Evolutionary conservation across 2,329 filamentous ascomycete genomes (phyloP), one percentile per base, ranked within the genome.

Genomic region (Sporothrix inflata): DNA sequence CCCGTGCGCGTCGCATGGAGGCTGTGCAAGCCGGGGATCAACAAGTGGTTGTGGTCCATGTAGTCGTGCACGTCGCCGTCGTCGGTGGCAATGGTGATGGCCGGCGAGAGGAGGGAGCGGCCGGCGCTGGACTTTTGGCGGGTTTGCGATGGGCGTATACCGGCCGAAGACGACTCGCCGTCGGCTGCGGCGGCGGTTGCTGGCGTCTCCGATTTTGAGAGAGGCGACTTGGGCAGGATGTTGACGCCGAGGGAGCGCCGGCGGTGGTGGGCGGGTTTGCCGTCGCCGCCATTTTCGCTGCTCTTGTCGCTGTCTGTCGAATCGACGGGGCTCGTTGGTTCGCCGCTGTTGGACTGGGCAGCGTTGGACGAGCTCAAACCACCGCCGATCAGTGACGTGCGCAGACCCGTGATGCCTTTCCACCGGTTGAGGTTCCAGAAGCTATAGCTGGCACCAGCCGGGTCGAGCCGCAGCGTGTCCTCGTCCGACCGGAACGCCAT

Each of bases 381-480:
- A 9, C 51, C 42, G 14, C 71, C 45, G 1, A 67, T 69, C 0
- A 74, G 55, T 5, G 75, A 71, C 16, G 73, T 61, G 12, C 75
- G 79, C 16, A 83, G 76, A 0, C 79, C 78, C 3, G 83, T 78
- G 3, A 85, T 80, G 5, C 82, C 81, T 68, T 82, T 84, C 88
- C 87, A 89, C 27, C 85, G 82, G 47, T 83, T 84, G 24, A 88
- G 77, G 73, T 87, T 89, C 88, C 88, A 90, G 77, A 90, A 90
- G 11, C 83, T 83, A 65, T 83, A 83, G 65, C 80, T 82, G 5
- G 82, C 80, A 1, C 82, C 84, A 30, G 75, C 80, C 0, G 80
- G 71, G 66, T 85, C 84, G 0, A 82, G 73, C 8, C 78, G 77
- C 19, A 81, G 72, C 27, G 79, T 78, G 8, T 83, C 81, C 2